phyloP scores from a whole-genome alignment of 2,329 filamentous ascomycete genomes.

The Thielaviopsis musarum region DNA sequence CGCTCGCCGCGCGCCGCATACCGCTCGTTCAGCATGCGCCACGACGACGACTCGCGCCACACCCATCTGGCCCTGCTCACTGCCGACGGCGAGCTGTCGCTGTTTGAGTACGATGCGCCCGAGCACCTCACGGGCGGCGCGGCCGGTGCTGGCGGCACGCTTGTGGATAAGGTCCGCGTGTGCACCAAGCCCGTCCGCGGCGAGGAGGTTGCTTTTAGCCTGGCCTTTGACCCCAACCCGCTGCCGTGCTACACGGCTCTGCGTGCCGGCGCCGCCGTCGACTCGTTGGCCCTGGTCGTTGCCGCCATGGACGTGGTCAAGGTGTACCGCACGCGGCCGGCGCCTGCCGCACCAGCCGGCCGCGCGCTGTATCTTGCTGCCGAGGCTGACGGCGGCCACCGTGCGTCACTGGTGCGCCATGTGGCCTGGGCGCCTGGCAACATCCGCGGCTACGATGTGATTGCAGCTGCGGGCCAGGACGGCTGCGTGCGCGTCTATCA shows the following conservation, averaged over 20 bases:
- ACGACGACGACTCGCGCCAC: conserved; percentile 61
- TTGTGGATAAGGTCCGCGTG: conserved; percentile 28
- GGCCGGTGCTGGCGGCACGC: conserved; percentile 57
- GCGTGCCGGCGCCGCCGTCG: conserved; percentile 62
- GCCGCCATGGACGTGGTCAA: conserved; percentile 71
- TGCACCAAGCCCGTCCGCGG: conserved; percentile 49
- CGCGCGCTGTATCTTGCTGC: conserved; percentile 65
- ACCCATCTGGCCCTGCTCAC: conserved; percentile 77
- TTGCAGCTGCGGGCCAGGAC: conserved; percentile 87
- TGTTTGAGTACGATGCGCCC: conserved; percentile 74
- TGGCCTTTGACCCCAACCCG: conserved; percentile 77
- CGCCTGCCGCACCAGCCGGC: conserved; percentile 31
- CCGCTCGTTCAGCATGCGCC: conserved; percentile 70
- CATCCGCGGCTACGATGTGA: conserved; percentile 73
- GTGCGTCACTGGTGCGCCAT: conserved; percentile 58
- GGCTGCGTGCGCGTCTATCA: conserved; percentile 81
- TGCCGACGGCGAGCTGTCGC: conserved; percentile 59
- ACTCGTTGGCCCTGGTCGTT: conserved; percentile 66
- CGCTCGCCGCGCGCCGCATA: conserved; percentile 44
- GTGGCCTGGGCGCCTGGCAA: conserved; percentile 87
- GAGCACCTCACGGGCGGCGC: conserved; percentile 66
- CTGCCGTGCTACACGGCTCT: conserved; percentile 64
- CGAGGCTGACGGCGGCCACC: conserved; percentile 47
- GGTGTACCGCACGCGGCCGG: conserved; percentile 60
- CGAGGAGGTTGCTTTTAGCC: conserved; percentile 73